A percentile compares a stretch with the other conserved stretches of the same genome.
phyloP scores from a whole-genome alignment of 2,329 filamentous ascomycete species.

The Tricladium varicosporioides region DNA sequence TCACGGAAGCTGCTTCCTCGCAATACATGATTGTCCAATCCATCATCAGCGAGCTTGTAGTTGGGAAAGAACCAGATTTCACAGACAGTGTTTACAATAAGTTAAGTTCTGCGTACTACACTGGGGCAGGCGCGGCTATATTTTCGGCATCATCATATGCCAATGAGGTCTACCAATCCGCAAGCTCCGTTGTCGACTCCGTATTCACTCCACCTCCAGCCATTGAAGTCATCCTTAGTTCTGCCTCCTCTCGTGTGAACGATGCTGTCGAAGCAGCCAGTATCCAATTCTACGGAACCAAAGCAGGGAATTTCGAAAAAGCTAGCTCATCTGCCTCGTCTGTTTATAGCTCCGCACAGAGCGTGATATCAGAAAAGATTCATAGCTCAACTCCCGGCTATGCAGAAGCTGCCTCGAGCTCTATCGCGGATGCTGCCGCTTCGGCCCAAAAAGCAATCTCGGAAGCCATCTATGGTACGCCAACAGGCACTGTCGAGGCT shows the following conservation, averaged over 20 bases:
- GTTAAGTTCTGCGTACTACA: constrained; percentile 70
- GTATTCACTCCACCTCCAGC: constrained; percentile 56
- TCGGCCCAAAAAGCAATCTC: constrained; percentile 55
- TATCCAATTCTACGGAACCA: constrained; percentile 54
- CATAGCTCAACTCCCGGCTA: constrained; percentile 53
- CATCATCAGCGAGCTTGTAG: constrained; percentile 73
- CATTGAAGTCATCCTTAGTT: constrained; percentile 55
- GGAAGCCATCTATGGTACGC: constrained; percentile 55
- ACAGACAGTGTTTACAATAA: constrained; percentile 76
- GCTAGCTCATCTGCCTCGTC: constrained; percentile 52
- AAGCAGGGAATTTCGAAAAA: constrained; percentile 51
- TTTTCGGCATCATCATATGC: constrained; percentile 53
- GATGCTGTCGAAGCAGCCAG: constrained; percentile 58
- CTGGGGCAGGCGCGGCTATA: constrained; percentile 45
- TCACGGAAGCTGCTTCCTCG: constrained; percentile 56
- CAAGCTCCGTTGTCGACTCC: constrained; percentile 43
- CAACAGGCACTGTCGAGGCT: constrained; percentile 45
- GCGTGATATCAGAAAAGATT: constrained; percentile 50
- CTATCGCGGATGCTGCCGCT: constrained; percentile 51
- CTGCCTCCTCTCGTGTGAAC: constrained; percentile 55
- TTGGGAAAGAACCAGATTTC: constrained; percentile 76
- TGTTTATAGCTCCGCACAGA: constrained; percentile 48
- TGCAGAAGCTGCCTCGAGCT: constrained; percentile 50
- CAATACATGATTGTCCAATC: constrained; percentile 70
- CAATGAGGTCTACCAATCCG: constrained; percentile 44